phyloP scores from a whole-genome alignment of 306 rosid species.

The Malus sieversii region DNA sequence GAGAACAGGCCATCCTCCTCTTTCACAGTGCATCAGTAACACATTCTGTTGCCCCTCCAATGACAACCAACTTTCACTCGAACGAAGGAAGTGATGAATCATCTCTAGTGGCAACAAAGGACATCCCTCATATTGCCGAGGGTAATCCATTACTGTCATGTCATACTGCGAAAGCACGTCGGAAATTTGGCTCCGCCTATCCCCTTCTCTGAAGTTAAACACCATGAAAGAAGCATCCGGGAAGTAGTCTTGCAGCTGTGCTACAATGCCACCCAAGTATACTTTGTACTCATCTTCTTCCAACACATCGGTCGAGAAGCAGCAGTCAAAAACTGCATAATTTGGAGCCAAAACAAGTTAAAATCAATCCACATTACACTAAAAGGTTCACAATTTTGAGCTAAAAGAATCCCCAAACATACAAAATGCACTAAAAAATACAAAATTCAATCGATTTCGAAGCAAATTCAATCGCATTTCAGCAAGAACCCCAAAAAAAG shows the following conservation, averaged over 20 bases:
- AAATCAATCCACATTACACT: background rate
- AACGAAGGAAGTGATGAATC: slow-evolving; percentile 95
- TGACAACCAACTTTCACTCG: slow-evolving; percentile 98
- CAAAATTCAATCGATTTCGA: background rate
- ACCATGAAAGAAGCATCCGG: slow-evolving; percentile 97
- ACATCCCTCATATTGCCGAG: slow-evolving; percentile 85
- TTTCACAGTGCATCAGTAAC: slow-evolving; percentile 93
- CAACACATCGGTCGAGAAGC: slow-evolving; percentile 86
- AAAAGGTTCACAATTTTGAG: background rate
- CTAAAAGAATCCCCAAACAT: background rate
- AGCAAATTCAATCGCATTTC: background rate
- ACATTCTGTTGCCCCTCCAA: slow-evolving; percentile 90
- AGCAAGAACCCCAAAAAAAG: background rate
- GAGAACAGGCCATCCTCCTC: slow-evolving; percentile 98
- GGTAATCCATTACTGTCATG: slow-evolving; percentile 99
- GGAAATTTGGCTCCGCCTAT: slow-evolving; percentile 61
- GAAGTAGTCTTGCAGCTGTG: slow-evolving; percentile 84
- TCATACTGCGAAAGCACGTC: slow-evolving; percentile 84
- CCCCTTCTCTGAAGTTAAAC: slow-evolving; percentile 92
- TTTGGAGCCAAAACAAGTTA: background rate
- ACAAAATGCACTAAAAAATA: background rate
- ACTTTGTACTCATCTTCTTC: slow-evolving; percentile 82
- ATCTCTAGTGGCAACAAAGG: slow-evolving; percentile 87
- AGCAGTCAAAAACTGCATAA: slow-evolving; percentile 81
- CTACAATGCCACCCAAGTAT: slow-evolving; percentile 81